These are phyloP conservation scores for Fusarium pseudoanthophilum DNA, from an alignment of 2,329 filamentous ascomycete species.

Conservation along the genomic window DNA sequence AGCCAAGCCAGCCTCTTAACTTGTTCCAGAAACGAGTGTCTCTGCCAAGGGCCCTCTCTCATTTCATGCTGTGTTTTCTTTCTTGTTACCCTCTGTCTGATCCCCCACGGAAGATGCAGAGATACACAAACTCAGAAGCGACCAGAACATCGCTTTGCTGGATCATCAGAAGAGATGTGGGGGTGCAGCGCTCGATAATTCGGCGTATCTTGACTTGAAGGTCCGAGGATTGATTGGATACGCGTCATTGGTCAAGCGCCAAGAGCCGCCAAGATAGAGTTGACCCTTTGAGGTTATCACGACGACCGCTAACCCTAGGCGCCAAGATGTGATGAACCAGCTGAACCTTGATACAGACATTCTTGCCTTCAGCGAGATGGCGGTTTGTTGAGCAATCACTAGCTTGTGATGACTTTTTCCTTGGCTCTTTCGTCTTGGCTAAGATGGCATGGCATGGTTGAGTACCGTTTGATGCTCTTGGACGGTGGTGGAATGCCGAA, in stretches of 20 bases:
- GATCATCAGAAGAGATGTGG: constrained; percentile 4
- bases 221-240: constrained; percentile 23
- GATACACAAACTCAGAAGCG: neutral
- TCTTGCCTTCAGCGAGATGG: constrained; percentile 31
- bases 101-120: constrained; percentile 14
- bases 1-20: constrained; percentile 30
- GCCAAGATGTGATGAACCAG: constrained; percentile 25
- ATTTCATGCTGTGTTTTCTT: neutral
- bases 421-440: constrained; percentile 8
- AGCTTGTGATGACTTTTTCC: neutral
- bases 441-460: neutral
- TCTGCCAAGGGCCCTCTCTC: constrained; percentile 2
- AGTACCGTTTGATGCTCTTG: constrained; percentile 4
- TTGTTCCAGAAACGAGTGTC: constrained; percentile 26
- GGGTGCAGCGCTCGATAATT: neutral
- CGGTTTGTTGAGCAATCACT: constrained; percentile 29
- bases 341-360: constrained; percentile 39
- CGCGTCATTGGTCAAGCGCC: constrained; percentile 36
- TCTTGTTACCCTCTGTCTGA: neutral
- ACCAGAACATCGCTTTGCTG: constrained; percentile 5
- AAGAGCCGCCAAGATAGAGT: constrained; percentile 35
- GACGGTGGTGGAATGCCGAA: constrained; percentile 28
- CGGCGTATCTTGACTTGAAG: constrained; percentile 14
- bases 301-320: constrained; percentile 27
- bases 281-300: constrained; percentile 28